These are phyloP conservation scores for Rosa lucieae DNA, from an alignment of 306 rosid genomes.

Conservation along the genomic window DNA sequence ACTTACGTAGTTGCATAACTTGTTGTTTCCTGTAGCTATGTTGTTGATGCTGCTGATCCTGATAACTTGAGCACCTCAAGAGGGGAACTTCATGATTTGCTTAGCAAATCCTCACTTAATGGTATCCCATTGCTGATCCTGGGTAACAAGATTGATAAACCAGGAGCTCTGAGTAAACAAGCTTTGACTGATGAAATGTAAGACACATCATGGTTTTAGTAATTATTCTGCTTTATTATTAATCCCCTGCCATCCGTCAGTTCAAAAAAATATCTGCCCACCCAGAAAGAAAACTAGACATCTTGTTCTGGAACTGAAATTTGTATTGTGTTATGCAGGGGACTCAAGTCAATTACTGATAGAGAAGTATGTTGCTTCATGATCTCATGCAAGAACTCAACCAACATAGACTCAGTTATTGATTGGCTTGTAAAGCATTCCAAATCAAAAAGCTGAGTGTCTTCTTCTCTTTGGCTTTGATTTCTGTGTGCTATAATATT, in stretches of 20 bases:
- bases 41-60: conserved; percentile 92
- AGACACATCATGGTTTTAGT: conserved; percentile 21
- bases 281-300: not conserved
- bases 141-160: conserved; percentile 88
- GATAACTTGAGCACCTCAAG: conserved; percentile 70
- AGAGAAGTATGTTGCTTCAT: conserved; percentile 95
- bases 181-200: conserved; percentile 84
- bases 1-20: conserved; percentile 9
- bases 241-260: not conserved
- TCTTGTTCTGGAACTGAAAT: conserved; percentile 20
- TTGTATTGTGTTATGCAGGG: conserved; percentile 54
- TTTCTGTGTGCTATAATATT: conserved; percentile 39
- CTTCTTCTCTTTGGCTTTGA: conserved; percentile 23
- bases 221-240: not conserved
- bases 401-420: conserved; percentile 83
- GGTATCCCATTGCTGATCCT: conserved; percentile 85
- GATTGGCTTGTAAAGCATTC: conserved; percentile 98
- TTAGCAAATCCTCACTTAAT: conserved; percentile 72
- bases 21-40: conserved; percentile 60
- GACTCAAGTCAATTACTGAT: conserved; percentile 64
- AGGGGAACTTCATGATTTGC: conserved; percentile 83
- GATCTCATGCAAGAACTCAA: conserved; percentile 96
- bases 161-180: conserved; percentile 72
- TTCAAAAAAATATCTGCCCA: not conserved
- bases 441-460: conserved; percentile 74